phyloP scores from a whole-genome alignment of 768 basidiomycete genomes.

The Pisolithus marmoratus region DNA sequence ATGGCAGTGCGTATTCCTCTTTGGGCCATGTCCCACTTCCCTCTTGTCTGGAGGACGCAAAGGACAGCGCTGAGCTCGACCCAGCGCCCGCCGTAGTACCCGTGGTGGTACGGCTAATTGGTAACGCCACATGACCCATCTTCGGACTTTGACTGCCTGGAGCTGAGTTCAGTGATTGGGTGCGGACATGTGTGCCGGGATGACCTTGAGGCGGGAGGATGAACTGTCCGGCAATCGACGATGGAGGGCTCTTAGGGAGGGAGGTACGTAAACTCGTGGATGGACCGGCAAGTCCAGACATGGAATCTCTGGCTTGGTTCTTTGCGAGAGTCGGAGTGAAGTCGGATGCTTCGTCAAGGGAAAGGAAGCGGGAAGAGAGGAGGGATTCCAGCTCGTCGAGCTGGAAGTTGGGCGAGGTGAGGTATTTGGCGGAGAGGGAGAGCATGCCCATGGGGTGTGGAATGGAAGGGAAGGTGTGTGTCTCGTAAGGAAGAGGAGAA shows the following conservation, averaged over 20 bases:
- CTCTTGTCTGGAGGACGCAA: conserved; percentile 36
- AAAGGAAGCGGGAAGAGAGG: conserved; percentile 67
- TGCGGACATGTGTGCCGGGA: conserved; percentile 24
- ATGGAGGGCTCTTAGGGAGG: conserved; percentile 43
- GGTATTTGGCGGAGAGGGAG: conserved; percentile 56
- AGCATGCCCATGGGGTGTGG: conserved; percentile 66
- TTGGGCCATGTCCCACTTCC: conserved; percentile 31
- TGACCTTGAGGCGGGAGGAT: conserved; percentile 27
- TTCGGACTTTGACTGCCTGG: conserved; percentile 33
- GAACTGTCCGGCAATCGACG: conserved; percentile 40
- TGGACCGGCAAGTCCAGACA: conserved; percentile 37
- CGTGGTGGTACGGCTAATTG: conserved; percentile 31
- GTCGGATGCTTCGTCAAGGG: conserved; percentile 56
- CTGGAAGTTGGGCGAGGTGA: conserved; percentile 62
- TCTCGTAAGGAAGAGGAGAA: conserved; percentile 42
- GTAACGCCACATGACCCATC: conserved; percentile 24
- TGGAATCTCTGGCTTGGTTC: conserved; percentile 55
- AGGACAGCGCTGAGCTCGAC: conserved; percentile 35
- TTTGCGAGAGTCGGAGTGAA: conserved; percentile 71
- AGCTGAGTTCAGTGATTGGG: conserved; percentile 24
- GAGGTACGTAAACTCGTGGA: conserved; percentile 31
- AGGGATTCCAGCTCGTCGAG: conserved; percentile 74
- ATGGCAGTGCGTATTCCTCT: conserved; percentile 30
- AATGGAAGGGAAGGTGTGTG: conserved; percentile 59
- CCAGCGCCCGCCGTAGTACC: conserved; percentile 23